These are phyloP conservation scores for Naematelia aurantialba DNA, from an alignment of 768 basidiomycete genomes.

Conservation along the genomic window DNA sequence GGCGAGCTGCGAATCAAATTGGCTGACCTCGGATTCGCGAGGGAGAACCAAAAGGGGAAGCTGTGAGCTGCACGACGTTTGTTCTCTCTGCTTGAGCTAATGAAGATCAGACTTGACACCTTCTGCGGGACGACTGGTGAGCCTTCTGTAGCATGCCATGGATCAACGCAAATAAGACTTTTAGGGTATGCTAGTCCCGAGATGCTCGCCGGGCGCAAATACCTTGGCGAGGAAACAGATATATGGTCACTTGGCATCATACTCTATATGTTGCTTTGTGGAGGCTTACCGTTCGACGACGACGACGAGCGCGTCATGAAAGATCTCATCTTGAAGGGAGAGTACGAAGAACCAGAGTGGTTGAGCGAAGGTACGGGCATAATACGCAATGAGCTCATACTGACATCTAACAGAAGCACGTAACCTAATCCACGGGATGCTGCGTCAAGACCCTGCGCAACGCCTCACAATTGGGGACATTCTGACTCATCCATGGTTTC, in stretches of 20 bases:
- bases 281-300: constrained; percentile 84
- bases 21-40: constrained; percentile 90
- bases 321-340: constrained; percentile 72
- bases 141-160: constrained; percentile 1
- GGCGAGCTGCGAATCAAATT: constrained; percentile 87
- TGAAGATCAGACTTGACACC: constrained; percentile 75
- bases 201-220: constrained; percentile 82
- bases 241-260: constrained; percentile 94
- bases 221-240: constrained; percentile 89
- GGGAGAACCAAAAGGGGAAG: constrained; percentile 59
- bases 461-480: constrained; percentile 81
- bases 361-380: constrained; percentile 66
- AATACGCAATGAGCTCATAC: background rate
- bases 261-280: constrained; percentile 81
- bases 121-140: constrained; percentile 90
- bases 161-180: background rate
- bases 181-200: constrained; percentile 74
- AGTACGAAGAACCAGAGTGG: constrained; percentile 91
- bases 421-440: constrained; percentile 70
- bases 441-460: constrained; percentile 70
- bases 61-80: constrained; percentile 27
- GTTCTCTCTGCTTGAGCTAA: constrained; percentile 54
- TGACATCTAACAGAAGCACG: constrained; percentile 65
- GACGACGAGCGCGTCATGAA: constrained; percentile 75
- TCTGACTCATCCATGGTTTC: constrained; percentile 82